Base-by-base conservation (phyloP, 352 stramenopile species). In the Thalassiosira mediterranea region DNA sequence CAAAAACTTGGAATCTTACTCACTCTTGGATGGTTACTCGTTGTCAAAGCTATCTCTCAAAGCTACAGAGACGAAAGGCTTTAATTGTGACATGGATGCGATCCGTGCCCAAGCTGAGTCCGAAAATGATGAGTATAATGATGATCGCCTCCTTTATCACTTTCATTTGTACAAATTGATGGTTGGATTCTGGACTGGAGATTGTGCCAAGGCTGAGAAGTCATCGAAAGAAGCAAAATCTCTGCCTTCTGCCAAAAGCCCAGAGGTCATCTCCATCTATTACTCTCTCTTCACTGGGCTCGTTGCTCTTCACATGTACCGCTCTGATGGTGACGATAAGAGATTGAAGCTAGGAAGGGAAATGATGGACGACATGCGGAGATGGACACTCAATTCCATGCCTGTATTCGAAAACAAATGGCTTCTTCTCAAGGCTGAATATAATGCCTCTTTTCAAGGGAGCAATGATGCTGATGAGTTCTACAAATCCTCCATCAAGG, bases 371-470 rank as follows among this genome's bases (percentile, higher is more conserved):
- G 54, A 63, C 48, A 23, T 72, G 23, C 17, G 28, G 34, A 40
- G 8, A 54, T 72, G 62, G 62, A 21, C 98, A 89, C 49, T 97
- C 90, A 15, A 96, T 92, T 77, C 93, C 97, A 92, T 99, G 98
- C 51, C 97, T 97, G 76, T 96, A 11, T 72, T 72, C 48, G 62
- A 53, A 44, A 72, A 62, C 29, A 62, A 63, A 23, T 62, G 25
- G 62, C 48, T 59, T 1, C 31, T 69, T 23, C n/a, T 69, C 2
- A 58, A 69, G 26, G 44, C 60, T 31, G 60, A 69, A 59, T 59
- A 60, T 37, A 17, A 49, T 59, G 44, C 60, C 21, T 69, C 25
- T 19, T 25, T 47, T 26, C 7, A 31, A 2, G 26, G 31, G 17
- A 3, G 13, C 42, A 29, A 52, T 13, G 26, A 46, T 32, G 60